phyloP scores from a whole-genome alignment of 352 stramenopile genomes.

The Phytophthora aleatoria region DNA sequence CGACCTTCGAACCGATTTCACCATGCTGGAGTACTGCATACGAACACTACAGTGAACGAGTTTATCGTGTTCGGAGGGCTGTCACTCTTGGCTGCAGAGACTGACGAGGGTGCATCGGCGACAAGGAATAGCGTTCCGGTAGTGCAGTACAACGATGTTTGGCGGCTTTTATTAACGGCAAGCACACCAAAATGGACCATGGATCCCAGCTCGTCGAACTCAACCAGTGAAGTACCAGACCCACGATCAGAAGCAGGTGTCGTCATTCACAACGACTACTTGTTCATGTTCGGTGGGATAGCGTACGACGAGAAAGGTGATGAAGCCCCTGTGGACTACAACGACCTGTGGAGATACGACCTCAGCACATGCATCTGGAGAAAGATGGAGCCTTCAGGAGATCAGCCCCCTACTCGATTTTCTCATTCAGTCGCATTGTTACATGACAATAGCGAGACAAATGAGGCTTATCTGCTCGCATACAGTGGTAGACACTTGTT shows the following conservation, averaged over 20 bases:
- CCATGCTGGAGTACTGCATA: slow-evolving; percentile 43
- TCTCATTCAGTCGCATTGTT: slow-evolving; percentile 61
- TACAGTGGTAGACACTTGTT: slow-evolving; percentile 65
- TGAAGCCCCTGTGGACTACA: slow-evolving; percentile 46
- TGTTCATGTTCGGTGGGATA: slow-evolving; percentile 78
- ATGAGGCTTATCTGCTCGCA: slow-evolving; percentile 48
- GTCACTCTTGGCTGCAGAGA: slow-evolving; percentile 35
- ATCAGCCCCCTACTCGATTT: slow-evolving; percentile 51
- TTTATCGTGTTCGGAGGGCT: slow-evolving; percentile 61
- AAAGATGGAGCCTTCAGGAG: slow-evolving; percentile 33
- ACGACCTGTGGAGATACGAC: slow-evolving; percentile 73
- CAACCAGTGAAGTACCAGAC: slow-evolving; percentile 22
- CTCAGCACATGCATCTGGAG: slow-evolving; percentile 47
- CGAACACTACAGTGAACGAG: slow-evolving; percentile 47
- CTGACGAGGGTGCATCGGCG: background rate
- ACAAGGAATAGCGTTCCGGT: slow-evolving; percentile 29
- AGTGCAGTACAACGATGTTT: slow-evolving; percentile 60
- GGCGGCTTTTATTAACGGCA: slow-evolving; percentile 42
- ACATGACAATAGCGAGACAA: slow-evolving; percentile 24
- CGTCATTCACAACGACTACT: slow-evolving; percentile 50
- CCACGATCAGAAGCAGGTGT: slow-evolving; percentile 55
- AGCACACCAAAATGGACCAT: slow-evolving; percentile 39
- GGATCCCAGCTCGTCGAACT: slow-evolving; percentile 29
- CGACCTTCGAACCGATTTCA: slow-evolving; percentile 51
- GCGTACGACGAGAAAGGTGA: slow-evolving; percentile 55